A percentile compares a stretch with the other conserved stretches of the same genome.
These are phyloP conservation scores for Ricinus communis DNA, from an alignment of 345 rosid genomes.

Conservation along the genomic window DNA sequence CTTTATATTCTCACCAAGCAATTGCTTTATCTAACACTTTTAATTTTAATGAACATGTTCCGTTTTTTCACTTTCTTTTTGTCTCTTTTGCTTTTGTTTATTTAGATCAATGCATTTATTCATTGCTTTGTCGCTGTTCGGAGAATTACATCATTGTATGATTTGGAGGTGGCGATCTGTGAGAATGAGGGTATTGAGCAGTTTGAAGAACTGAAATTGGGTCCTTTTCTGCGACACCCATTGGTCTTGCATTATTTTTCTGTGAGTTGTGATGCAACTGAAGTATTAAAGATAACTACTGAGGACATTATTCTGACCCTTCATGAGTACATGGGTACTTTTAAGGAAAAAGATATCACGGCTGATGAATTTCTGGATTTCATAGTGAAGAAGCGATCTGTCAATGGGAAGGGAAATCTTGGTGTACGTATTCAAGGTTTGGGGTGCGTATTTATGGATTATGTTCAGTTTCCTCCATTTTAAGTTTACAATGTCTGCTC, in stretches of 20 bases:
- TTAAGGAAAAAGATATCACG: slow-evolving; percentile 35
- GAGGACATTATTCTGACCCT: slow-evolving; percentile 61
- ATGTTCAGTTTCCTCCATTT: background rate
- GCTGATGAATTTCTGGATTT: slow-evolving; percentile 66
- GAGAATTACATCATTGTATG: slow-evolving; percentile 66
- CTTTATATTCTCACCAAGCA: background rate
- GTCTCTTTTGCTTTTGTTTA: slow-evolving; percentile 9
- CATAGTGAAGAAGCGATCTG: slow-evolving; percentile 55
- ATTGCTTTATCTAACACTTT: background rate
- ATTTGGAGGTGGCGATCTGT: slow-evolving; percentile 73
- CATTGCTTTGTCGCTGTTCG: slow-evolving; percentile 76
- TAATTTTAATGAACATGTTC: background rate
- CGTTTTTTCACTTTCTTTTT: background rate
- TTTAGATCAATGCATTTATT: slow-evolving; percentile 82
- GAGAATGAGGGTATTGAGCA: slow-evolving; percentile 58
- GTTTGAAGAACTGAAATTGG: slow-evolving; percentile 69
- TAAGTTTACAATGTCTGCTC: no score
- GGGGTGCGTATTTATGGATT: slow-evolving; percentile 49
- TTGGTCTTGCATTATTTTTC: slow-evolving; percentile 68
- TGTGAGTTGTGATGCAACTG: slow-evolving; percentile 34
- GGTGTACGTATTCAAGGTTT: slow-evolving; percentile 75
- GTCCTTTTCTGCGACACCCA: slow-evolving; percentile 69
- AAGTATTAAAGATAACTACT: slow-evolving; percentile 57
- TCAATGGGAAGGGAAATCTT: slow-evolving; percentile 57
- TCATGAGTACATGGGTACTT: slow-evolving; percentile 40